A percentile compares a stretch with the other conserved stretches of the same genome.
Evolutionary conservation across 2,329 filamentous ascomycete species (phyloP).

Genomic region (Phaeosphaeriaceae sp.): DNA sequence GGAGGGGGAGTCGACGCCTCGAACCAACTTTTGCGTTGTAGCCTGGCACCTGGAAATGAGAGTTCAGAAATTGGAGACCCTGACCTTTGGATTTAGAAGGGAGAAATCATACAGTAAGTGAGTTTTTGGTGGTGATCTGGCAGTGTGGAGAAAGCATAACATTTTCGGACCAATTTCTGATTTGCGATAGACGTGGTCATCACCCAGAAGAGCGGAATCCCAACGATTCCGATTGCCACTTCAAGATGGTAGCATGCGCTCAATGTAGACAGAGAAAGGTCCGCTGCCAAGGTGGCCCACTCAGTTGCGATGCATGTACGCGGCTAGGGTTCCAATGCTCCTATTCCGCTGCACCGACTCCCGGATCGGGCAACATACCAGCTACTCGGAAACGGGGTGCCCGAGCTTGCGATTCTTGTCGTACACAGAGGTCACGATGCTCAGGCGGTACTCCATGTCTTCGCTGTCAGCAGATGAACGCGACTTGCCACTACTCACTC

Average conservation of each 20-base stretch:
- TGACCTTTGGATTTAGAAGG: too few relatives aligned
- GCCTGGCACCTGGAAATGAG: too few relatives aligned
- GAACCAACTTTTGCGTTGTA: background rate
- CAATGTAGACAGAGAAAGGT: slow-evolving; percentile 15
- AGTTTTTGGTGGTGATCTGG: background rate
- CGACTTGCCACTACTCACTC: slow-evolving; percentile 9
- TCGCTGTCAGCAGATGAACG: slow-evolving; percentile 6
- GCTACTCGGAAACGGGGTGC: slow-evolving; percentile 2
- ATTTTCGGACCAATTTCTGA: background rate
- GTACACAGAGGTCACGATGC: slow-evolving; percentile 7
- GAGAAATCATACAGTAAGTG: background rate
- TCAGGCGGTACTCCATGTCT: slow-evolving; percentile 7
- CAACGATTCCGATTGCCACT: background rate
- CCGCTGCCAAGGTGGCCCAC: slow-evolving; percentile 11
- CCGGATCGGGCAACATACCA: background rate
- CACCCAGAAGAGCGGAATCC: too few relatives aligned
- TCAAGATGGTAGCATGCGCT: slow-evolving; percentile 4
- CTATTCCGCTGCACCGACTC: background rate
- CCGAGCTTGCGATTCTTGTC: slow-evolving; percentile 8
- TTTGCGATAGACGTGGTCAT: background rate
- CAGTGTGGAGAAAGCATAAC: background rate
- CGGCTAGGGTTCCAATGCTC: slow-evolving; percentile 15
- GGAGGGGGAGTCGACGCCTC: background rate
- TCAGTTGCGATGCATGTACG: slow-evolving; percentile 13
- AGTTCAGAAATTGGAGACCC: too few relatives aligned